A percentile compares a stretch with the other conserved stretches of the same genome.
Evolutionary conservation across 1,284 basidiomycete genomes (phyloP).

Genomic region (Cystobasidium sp.): DNA sequence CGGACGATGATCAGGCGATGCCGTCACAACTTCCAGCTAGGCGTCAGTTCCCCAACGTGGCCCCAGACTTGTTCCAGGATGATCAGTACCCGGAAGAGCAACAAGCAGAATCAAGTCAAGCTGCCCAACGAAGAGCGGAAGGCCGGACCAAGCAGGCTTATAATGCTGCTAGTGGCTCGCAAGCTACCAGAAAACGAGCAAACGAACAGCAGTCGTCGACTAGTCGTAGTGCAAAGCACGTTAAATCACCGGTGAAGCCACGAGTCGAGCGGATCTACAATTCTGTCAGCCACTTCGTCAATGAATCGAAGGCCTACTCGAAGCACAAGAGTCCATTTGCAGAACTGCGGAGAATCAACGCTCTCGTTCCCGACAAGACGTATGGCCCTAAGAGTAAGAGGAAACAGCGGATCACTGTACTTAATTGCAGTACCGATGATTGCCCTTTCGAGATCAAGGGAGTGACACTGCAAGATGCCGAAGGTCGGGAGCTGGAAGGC

Average conservation of each 20-base stretch:
- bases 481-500: constrained; percentile 21
- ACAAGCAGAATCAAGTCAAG: background rate
- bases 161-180: background rate
- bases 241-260: background rate
- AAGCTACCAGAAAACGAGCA: background rate
- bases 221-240: background rate
- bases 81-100: background rate
- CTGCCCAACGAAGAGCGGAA: background rate
- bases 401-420: background rate
- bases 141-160: too few species aligned
- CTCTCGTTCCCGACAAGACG: too few species aligned
- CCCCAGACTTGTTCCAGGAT: background rate
- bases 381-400: background rate
- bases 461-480: background rate
- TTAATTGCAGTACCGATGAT: constrained; percentile 1
- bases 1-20: background rate
- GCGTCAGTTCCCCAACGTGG: background rate
- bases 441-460: constrained; percentile 11
- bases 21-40: background rate
- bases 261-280: constrained; percentile 8
- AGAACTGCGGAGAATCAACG: background rate
- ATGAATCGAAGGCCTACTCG: constrained; percentile 10
- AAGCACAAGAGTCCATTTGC: constrained; percentile 2
- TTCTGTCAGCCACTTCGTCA: constrained; percentile 15
- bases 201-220: too few species aligned